Evolutionary conservation across 306 rosid genomes (phyloP).

Genomic region (Rosa rugosa): DNA sequence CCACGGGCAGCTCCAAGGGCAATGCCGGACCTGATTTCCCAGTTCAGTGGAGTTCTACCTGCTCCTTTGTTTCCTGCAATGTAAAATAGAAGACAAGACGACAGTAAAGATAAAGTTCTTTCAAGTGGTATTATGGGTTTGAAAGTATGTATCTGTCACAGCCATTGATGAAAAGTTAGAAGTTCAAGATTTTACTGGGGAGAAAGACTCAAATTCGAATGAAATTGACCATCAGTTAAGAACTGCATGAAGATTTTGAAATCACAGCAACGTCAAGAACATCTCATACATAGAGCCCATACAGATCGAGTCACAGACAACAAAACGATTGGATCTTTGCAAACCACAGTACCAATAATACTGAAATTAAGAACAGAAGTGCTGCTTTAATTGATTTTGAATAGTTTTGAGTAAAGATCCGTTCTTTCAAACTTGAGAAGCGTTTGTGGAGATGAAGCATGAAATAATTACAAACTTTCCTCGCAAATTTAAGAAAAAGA

Average conservation of each 20-base stretch:
- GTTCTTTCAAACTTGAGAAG: not conserved
- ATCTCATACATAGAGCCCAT: not conserved
- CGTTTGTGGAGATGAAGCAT: not conserved
- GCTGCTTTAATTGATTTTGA: not conserved
- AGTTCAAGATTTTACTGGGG: not conserved
- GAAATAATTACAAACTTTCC: not conserved
- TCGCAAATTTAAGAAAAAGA: too few relatives aligned
- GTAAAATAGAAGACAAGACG: not conserved
- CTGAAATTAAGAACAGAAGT: not conserved
- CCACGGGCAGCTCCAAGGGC: constrained; percentile 53
- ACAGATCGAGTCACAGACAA: not conserved
- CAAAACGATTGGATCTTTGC: not conserved
- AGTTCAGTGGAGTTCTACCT: constrained; percentile 50
- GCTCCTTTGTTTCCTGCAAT: constrained; percentile 53
- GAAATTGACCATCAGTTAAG: not conserved
- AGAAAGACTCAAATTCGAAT: not conserved
- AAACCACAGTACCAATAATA: not conserved
- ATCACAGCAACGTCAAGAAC: not conserved
- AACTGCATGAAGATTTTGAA: not conserved
- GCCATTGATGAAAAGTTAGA: not conserved
- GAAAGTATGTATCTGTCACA: not conserved
- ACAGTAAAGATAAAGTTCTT: not conserved
- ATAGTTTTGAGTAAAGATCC: not conserved
- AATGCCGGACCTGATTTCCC: constrained; percentile 48
- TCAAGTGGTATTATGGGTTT: not conserved